Percentiles rank a stretch among this genome's conserved stretches.
These are phyloP conservation scores for Salisapilia sapeloensis DNA, from an alignment of 352 stramenopile genomes.

Conservation along the genomic window DNA sequence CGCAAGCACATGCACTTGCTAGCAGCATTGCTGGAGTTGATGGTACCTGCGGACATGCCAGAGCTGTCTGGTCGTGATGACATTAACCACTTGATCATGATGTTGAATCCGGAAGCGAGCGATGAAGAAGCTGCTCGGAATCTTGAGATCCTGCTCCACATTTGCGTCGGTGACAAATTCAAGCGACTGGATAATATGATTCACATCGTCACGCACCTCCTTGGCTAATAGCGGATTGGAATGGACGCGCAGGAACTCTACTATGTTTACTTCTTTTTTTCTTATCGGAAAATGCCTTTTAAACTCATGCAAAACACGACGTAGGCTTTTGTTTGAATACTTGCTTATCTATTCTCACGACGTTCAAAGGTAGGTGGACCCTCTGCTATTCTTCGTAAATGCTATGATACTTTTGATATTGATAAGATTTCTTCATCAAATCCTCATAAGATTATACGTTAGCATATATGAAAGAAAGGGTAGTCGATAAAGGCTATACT, in stretches of 20 bases:
- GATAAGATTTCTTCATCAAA: too few relatives aligned
- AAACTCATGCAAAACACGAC: too few relatives aligned
- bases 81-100: slow-evolving; percentile 76
- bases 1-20: slow-evolving; percentile 80
- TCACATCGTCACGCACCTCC: slow-evolving; percentile 49
- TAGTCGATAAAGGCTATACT: too few relatives aligned
- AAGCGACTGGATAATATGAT: slow-evolving; percentile 81
- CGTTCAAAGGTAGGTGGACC: too few relatives aligned
- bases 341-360: too few relatives aligned
- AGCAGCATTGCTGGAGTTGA: slow-evolving; percentile 66
- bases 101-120: slow-evolving; percentile 45
- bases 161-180: slow-evolving; percentile 72
- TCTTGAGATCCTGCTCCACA: slow-evolving; percentile 65
- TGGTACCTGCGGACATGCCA: slow-evolving; percentile 79
- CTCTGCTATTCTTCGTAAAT: too few relatives aligned
- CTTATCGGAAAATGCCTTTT: too few relatives aligned
- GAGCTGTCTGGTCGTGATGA: slow-evolving; percentile 64
- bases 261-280: too few relatives aligned
- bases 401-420: too few relatives aligned
- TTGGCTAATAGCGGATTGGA: slow-evolving; percentile 9
- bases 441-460: too few relatives aligned
- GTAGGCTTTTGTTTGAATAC: too few relatives aligned
- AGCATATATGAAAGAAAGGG: too few relatives aligned
- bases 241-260: not conserved
- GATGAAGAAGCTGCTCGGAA: slow-evolving; percentile 43